Evolutionary conservation across 352 stramenopile species (phyloP).

Genomic region (Phytophthora fragariae): DNA sequence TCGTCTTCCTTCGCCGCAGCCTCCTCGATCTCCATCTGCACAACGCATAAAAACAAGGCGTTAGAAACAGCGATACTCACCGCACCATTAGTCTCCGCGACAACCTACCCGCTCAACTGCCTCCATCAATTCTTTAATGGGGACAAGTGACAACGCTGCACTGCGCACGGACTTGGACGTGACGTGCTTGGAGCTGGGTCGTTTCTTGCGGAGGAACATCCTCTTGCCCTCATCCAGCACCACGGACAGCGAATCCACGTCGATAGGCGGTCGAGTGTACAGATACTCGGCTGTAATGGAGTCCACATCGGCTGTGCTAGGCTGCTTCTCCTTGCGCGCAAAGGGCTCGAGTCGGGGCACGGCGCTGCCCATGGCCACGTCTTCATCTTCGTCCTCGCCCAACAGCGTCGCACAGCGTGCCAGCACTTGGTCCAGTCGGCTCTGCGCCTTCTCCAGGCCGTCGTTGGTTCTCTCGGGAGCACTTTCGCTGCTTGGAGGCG

Average conservation of each 20-base stretch:
- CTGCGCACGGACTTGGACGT: constrained; percentile 19
- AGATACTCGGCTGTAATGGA: constrained; percentile 52
- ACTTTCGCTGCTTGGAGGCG: constrained; percentile 9
- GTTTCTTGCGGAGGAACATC: constrained; percentile 75
- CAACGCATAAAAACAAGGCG: neutral
- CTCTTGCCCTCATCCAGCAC: constrained; percentile 60
- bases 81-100: neutral
- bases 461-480: constrained; percentile 26
- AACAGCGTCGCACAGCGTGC: constrained; percentile 69
- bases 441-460: constrained; percentile 49
- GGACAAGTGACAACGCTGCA: constrained; percentile 46
- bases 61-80: constrained; percentile 5
- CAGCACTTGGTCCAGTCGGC: constrained; percentile 60
- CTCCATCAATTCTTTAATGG: constrained; percentile 68
- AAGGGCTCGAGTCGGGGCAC: constrained; percentile 40
- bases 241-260: constrained; percentile 68
- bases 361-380: constrained; percentile 44
- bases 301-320: constrained; percentile 39
- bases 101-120: constrained; percentile 54
- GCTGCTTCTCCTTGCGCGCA: constrained; percentile 38
- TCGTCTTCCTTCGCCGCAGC: constrained; percentile 50
- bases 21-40: constrained; percentile 74
- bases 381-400: constrained; percentile 66
- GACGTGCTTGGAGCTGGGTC: constrained; percentile 17
- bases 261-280: constrained; percentile 64